Evolutionary conservation across 352 stramenopile genomes (phyloP).

Genomic region (Phytophthora boehmeriae): DNA sequence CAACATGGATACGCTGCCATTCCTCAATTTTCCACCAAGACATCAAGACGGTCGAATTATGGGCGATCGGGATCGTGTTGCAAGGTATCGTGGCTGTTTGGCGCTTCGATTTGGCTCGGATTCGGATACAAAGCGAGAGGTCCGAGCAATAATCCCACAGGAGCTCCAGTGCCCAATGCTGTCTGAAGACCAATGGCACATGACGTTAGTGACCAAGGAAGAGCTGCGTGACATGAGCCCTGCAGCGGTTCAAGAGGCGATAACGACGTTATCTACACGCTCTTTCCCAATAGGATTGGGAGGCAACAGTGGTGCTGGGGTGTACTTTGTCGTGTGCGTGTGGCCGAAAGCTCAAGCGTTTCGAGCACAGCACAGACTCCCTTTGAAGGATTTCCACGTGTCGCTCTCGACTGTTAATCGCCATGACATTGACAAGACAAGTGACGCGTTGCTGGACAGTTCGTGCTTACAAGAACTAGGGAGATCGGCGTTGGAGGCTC

Average conservation of each 20-base stretch:
- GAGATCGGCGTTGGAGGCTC: conserved; percentile 35
- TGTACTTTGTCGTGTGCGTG: conserved; percentile 66
- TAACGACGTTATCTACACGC: conserved; percentile 25
- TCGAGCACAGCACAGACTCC: conserved; percentile 42
- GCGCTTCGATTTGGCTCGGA: conserved; percentile 30
- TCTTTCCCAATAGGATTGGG: conserved; percentile 56
- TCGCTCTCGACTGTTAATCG: conserved; percentile 48
- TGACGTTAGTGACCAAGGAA: conserved; percentile 65
- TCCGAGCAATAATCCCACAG: conserved; percentile 23
- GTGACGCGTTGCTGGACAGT: conserved; percentile 29
- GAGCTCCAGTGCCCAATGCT: conserved; percentile 14
- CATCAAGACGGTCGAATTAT: conserved; percentile 1
- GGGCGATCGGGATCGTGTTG: conserved; percentile 19
- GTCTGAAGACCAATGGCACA: conserved; percentile 48
- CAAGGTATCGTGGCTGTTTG: conserved; percentile 44
- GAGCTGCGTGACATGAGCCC: conserved; percentile 37
- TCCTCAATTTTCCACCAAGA: background rate
- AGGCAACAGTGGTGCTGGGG: conserved; percentile 13
- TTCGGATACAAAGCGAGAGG: conserved; percentile 26
- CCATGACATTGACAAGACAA: conserved; percentile 60
- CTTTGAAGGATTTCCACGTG: conserved; percentile 61
- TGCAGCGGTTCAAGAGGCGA: conserved; percentile 36
- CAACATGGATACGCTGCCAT: background rate
- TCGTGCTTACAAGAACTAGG: conserved; percentile 19
- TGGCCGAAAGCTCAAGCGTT: conserved; percentile 61